Evolutionary conservation across 306 rosid genomes (phyloP), one percentile per base, ranked within the genome.

Genomic region (Medicago lupulina): DNA sequence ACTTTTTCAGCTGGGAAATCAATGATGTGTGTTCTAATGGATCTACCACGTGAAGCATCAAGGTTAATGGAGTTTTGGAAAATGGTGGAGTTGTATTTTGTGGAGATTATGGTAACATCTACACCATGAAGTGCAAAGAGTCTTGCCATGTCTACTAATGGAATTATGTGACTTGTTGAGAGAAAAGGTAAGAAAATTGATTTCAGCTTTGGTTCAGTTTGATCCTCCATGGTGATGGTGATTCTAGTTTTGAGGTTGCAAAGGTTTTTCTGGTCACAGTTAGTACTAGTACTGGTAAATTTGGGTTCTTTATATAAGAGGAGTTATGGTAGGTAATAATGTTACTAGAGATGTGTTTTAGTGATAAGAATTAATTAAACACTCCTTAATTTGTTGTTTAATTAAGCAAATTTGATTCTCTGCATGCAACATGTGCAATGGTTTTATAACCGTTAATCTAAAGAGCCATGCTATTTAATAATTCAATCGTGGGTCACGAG

Each of bases 81-180:
- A 14, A 81, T 54, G 60, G 81, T 50, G 64, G 82, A 71, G 40
- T 86, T 86, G 53, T 62, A 25, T 12, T 76, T 6, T 38, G 87
- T 83, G 76, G 85, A 75, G 69, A 83, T n/a, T 2, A 86, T 74
- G 69, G 86, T 80, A 28, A 80, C 81, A 3, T 76, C 77, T 0
- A 83, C 67, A 28, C 66, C 76, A 16, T 73, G 68, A 4, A 77
- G 36, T 15, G 86, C 83, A 9, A 86, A 86, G 81, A 83, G 68
- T 10, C 86, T 76, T 19, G 85, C 86, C 38, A 75, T 77, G 36
- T 86, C 89, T 0, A 83, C 87, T 4, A 83, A 4, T 5, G 89
- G 89, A 14, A 86, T 83, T 6, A 86, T 81, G 68, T 86, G 89
- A 50, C 87, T 81, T 25, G 82, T 74, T 9, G 87, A 77, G 1